A percentile compares a stretch with the other conserved stretches of the same genome.
These are phyloP conservation scores for Podospora conica DNA, from an alignment of 495 filamentous ascomycete species.

Conservation along the genomic window DNA sequence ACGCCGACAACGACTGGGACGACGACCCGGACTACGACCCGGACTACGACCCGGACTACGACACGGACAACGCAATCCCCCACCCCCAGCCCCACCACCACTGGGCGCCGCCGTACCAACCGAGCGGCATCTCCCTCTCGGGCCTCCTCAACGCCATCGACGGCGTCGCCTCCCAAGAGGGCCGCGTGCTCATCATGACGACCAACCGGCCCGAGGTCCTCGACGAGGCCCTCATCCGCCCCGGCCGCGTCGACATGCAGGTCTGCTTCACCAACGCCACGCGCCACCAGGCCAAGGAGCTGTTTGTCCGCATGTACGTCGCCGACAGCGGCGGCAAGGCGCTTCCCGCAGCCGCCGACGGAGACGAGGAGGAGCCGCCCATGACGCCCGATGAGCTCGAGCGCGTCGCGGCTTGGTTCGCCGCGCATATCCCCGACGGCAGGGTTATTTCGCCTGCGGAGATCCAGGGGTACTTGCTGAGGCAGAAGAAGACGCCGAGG, in stretches of 20 bases:
- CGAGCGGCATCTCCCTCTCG: slow-evolving; percentile 58
- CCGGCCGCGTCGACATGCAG: slow-evolving; percentile 69
- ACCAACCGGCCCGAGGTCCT: slow-evolving; percentile 72
- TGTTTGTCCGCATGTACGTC: slow-evolving; percentile 70
- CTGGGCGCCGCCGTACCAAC: not conserved
- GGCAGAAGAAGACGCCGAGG: slow-evolving; percentile 55
- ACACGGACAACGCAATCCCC: not conserved
- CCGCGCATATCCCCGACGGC: slow-evolving; percentile 40
- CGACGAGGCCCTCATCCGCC: slow-evolving; percentile 68
- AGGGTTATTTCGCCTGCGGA: slow-evolving; percentile 58
- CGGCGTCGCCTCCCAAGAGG: slow-evolving; percentile 75
- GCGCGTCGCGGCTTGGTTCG: slow-evolving; percentile 40
- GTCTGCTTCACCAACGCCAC: slow-evolving; percentile 64
- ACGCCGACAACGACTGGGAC: slow-evolving; percentile 15
- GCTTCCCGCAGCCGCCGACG: not conserved
- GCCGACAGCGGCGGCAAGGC: slow-evolving; percentile 26
- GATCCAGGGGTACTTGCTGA: slow-evolving; percentile 63
- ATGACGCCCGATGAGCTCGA: slow-evolving; percentile 26
- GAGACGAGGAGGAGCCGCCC: not conserved
- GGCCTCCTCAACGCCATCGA: slow-evolving; percentile 81
- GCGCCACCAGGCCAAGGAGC: slow-evolving; percentile 52
- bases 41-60: not conserved
- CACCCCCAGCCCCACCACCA: too few species aligned
- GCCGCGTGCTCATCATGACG: slow-evolving; percentile 76
- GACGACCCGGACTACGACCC: not conserved